Evolutionary conservation across 2,329 filamentous ascomycete genomes (phyloP).

Genomic region (Trichoderma sp.): DNA sequence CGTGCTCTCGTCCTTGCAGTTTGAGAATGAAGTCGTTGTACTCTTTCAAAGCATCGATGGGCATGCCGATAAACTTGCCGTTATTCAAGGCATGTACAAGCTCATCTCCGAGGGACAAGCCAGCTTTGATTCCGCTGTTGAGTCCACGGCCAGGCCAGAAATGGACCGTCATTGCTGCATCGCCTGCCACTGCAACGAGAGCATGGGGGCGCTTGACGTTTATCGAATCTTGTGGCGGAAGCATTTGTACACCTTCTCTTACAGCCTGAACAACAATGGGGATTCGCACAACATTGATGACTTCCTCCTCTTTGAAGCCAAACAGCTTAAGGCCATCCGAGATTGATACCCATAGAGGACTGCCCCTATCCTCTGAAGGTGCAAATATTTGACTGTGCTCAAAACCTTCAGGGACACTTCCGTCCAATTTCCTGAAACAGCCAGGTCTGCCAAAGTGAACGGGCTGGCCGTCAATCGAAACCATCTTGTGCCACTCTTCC

Average conservation of each 20-base stretch:
- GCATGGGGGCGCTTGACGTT: conserved; percentile 33
- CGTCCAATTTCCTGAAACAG: conserved; percentile 33
- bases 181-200: conserved; percentile 38
- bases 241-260: conserved; percentile 33
- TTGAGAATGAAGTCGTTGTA: conserved; percentile 41
- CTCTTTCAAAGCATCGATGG: conserved; percentile 34
- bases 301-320: conserved; percentile 39
- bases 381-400: conserved; percentile 35
- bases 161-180: conserved; percentile 41
- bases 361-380: conserved; percentile 34
- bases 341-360: conserved; percentile 37
- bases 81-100: conserved; percentile 37
- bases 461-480: conserved; percentile 34
- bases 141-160: conserved; percentile 41
- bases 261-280: conserved; percentile 41
- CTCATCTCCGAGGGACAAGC: conserved; percentile 38
- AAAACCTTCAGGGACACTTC: conserved; percentile 35
- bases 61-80: conserved; percentile 35
- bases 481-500: conserved; percentile 40
- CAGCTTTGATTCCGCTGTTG: conserved; percentile 41
- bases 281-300: conserved; percentile 40
- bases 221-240: conserved; percentile 31
- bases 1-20: conserved; percentile 39
- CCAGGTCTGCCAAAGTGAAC: conserved; percentile 38
- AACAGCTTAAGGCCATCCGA: conserved; percentile 40